phyloP scores from a whole-genome alignment of 768 basidiomycete genomes.

The Dentipellis fragilis region DNA sequence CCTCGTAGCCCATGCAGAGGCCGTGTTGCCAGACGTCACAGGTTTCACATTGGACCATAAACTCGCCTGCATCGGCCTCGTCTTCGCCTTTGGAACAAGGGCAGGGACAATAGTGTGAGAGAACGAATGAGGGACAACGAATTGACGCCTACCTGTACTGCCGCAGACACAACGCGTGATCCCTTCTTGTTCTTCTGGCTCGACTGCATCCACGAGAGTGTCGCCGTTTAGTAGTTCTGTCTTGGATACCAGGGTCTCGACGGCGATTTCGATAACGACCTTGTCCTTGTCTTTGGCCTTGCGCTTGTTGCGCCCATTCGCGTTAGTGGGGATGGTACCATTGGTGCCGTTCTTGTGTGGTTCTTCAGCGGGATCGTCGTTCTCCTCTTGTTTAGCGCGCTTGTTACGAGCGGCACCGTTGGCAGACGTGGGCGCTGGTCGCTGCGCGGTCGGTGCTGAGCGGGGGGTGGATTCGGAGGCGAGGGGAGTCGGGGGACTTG shows the following conservation, averaged over 20 bases:
- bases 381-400: slow-evolving; percentile 65
- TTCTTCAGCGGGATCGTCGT: slow-evolving; percentile 52
- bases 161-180: slow-evolving; percentile 83
- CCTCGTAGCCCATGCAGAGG: slow-evolving; percentile 87
- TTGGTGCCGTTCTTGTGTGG: slow-evolving; percentile 32
- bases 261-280: slow-evolving; percentile 16
- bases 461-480: slow-evolving; percentile 32
- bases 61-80: slow-evolving; percentile 78
- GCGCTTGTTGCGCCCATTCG: slow-evolving; percentile 42
- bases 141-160: slow-evolving; percentile 49
- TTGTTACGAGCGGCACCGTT: slow-evolving; percentile 32
- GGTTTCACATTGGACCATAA: slow-evolving; percentile 96
- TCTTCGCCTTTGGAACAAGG: slow-evolving; percentile 38
- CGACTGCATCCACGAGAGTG: slow-evolving; percentile 25
- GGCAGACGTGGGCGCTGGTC: slow-evolving; percentile 17
- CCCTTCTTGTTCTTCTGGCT: slow-evolving; percentile 44
- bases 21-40: slow-evolving; percentile 99
- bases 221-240: slow-evolving; percentile 10
- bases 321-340: slow-evolving; percentile 19
- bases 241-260: slow-evolving; percentile 12
- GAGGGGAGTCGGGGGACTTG: slow-evolving; percentile 67
- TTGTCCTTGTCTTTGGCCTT: slow-evolving; percentile 58
- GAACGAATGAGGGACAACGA: slow-evolving; percentile 12
- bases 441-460: slow-evolving; percentile 17
- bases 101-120: slow-evolving; percentile 15